Evolutionary conservation across 2,329 filamentous ascomycete species (phyloP), one percentile per base, ranked within the genome.

Genomic region (Paecilomyces niveus): DNA sequence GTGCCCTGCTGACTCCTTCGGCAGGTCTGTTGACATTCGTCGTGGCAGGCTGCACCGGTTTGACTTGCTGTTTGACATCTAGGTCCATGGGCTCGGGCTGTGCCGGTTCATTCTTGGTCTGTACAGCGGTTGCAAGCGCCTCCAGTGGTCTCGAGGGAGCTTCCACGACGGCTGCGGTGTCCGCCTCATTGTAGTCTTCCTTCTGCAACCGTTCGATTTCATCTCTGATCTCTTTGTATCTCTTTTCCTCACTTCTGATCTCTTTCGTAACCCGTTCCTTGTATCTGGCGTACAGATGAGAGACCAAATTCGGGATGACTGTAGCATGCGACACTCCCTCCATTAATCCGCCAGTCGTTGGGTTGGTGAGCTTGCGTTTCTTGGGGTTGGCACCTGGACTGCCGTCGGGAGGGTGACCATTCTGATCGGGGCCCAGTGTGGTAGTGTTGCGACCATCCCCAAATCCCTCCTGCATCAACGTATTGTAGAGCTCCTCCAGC

Each of bases 401-500:
- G 26, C 58, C 63, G 22, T 74, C 71, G 26, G 65, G 58, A 24
- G 66, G 58, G 57, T 66, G 59, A 18, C 66, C 67, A 59, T 72
- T 74, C 24, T 73, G 67, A 59, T 69, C 67, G 8, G 68, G 66
- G 45, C 69, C 66, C 45, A 62, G 57, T 35, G 69, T 63, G 56
- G 67, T 61, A 66, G 72, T 65, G 64, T 71, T 54, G 65, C 74
- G 65, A 54, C 63, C 63, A 21, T 78, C 80, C 21, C 74, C 72
- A 62, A 88, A 83, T 72, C 94, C 91, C 64, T 95, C 89, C 64
- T 85, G 84, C 70, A 97, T 74, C 59, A 96, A 77, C 59, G 85
- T 82, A 64, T 92, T 77, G 72, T 95, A 97, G 56, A 94, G 81
- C 68, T 88, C 84, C 73, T 89, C 86, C 64, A 97, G 79, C 51